Conservation (phyloP, 2,329 filamentous ascomycete genomes). For the Paraconiothyrium brasiliense region DNA sequence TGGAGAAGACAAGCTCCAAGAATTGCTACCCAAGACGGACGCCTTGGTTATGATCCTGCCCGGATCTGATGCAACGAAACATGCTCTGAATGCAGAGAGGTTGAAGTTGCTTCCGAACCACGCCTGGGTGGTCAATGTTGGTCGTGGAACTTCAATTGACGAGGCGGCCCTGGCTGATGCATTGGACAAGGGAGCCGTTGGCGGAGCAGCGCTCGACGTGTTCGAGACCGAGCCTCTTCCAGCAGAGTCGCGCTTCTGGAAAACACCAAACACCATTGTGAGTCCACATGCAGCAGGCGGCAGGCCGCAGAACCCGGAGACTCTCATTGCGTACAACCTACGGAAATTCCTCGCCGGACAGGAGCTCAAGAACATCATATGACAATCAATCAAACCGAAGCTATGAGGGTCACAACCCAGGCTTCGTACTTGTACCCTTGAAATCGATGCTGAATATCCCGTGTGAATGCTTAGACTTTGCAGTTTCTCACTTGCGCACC, state of each 20-base stretch:
- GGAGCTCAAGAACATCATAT: conserved; percentile 65
- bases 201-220: conserved; percentile 80
- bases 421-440: neutral
- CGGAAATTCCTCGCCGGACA: conserved; percentile 68
- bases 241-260: conserved; percentile 65
- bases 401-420: neutral
- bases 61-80: conserved; percentile 67
- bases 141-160: conserved; percentile 78
- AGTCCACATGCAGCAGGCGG: conserved; percentile 69
- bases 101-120: conserved; percentile 69
- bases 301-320: conserved; percentile 68
- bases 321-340: conserved; percentile 69
- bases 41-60: conserved; percentile 67
- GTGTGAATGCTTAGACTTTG: neutral
- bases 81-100: conserved; percentile 66
- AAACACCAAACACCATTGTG: conserved; percentile 53
- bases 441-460: neutral
- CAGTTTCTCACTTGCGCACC: neutral
- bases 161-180: conserved; percentile 74
- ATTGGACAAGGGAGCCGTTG: conserved; percentile 72
- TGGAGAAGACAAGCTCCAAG: conserved; percentile 62
- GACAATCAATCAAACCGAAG: conserved; percentile 9
- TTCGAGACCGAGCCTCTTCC: conserved; percentile 75
- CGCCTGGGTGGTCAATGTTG: conserved; percentile 78
- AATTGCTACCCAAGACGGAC: conserved; percentile 66